These are phyloP conservation scores for Poronia punctata DNA, from an alignment of 495 filamentous ascomycete genomes.

Conservation along the genomic window DNA sequence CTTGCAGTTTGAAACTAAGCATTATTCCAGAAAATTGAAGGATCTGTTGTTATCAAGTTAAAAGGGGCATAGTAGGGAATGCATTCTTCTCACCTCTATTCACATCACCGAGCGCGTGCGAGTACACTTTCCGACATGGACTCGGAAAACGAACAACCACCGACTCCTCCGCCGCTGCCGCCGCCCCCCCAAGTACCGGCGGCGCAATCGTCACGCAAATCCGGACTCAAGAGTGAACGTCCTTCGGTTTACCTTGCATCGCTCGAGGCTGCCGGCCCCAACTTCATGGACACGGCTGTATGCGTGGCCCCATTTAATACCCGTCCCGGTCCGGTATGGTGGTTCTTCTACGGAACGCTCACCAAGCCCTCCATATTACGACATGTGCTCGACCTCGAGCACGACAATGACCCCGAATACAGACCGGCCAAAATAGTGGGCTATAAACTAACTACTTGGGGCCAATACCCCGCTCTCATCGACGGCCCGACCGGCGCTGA, in stretches of 20 bases:
- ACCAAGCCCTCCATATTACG: slow-evolving; percentile 14
- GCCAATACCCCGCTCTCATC: slow-evolving; percentile 34
- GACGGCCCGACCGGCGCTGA: slow-evolving; percentile 18
- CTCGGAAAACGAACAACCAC: neutral
- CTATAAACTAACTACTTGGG: slow-evolving; percentile 29
- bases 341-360: slow-evolving; percentile 35
- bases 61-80: too few relatives aligned
- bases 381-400: slow-evolving; percentile 14
- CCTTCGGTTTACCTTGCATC: slow-evolving; percentile 4
- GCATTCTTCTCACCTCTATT: too few relatives aligned
- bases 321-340: slow-evolving; percentile 24
- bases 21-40: too few relatives aligned
- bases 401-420: slow-evolving; percentile 14
- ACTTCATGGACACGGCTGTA: neutral
- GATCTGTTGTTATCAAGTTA: too few relatives aligned
- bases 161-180: slow-evolving; percentile 1
- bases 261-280: slow-evolving; percentile 1
- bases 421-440: slow-evolving; percentile 17
- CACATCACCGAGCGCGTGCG: too few relatives aligned
- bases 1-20: too few relatives aligned
- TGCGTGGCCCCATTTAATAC: neutral
- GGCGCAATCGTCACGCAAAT: neutral
- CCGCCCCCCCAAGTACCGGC: too few relatives aligned
- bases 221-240: neutral
- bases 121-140: too few relatives aligned